A percentile compares a stretch with the other conserved stretches of the same genome.
These are phyloP conservation scores for Calonectria montana DNA, from an alignment of 2,329 filamentous ascomycete genomes.

Conservation along the genomic window DNA sequence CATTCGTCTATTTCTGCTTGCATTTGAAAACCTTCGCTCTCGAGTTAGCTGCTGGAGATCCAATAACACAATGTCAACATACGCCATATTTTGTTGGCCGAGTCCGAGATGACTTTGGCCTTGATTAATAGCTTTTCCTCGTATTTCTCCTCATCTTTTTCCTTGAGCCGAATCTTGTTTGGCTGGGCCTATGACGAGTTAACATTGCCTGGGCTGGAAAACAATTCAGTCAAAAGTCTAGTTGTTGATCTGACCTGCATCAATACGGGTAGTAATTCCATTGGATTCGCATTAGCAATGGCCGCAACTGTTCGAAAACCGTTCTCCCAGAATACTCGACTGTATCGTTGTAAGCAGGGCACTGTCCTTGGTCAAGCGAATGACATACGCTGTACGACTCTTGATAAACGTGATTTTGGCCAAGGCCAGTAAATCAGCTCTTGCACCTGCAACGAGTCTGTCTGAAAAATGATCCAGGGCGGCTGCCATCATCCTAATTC, in stretches of 20 bases:
- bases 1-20: constrained; percentile 61
- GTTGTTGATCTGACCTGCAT: constrained; percentile 66
- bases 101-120: constrained; percentile 74
- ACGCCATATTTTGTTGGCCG: constrained; percentile 78
- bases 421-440: constrained; percentile 76
- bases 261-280: constrained; percentile 76
- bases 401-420: constrained; percentile 81
- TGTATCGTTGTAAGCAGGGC: constrained; percentile 28
- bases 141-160: constrained; percentile 67
- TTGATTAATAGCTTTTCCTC: constrained; percentile 73
- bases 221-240: not conserved
- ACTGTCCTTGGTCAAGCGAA: not conserved
- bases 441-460: constrained; percentile 77
- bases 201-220: not conserved
- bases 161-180: constrained; percentile 69
- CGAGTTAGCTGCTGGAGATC: constrained; percentile 25
- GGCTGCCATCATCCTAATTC: constrained; percentile 71
- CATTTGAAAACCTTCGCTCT: constrained; percentile 59
- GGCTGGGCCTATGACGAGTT: constrained; percentile 68
- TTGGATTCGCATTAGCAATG: constrained; percentile 75
- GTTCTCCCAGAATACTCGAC: constrained; percentile 78
- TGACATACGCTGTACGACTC: constrained; percentile 74
- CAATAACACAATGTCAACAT: constrained; percentile 44
- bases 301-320: constrained; percentile 76
- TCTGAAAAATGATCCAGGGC: constrained; percentile 82